phyloP scores from a whole-genome alignment of 2,329 filamentous ascomycete species.

The Nigrospora osmanthi region DNA sequence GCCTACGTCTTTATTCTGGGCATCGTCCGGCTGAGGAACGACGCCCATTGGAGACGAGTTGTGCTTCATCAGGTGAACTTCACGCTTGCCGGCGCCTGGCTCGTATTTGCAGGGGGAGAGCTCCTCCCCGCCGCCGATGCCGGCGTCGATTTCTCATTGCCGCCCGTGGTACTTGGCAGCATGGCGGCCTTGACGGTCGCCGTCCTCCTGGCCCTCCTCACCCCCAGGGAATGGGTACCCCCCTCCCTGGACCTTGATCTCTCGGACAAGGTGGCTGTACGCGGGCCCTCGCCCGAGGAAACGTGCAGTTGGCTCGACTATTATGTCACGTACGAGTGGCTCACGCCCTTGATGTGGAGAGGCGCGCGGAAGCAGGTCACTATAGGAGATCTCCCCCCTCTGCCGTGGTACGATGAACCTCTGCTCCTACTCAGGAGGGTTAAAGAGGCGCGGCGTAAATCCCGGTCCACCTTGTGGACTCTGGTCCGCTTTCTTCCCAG shows the following conservation, averaged over 20 bases:
- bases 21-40: conserved; percentile 30
- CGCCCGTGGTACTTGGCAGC: conserved; percentile 23
- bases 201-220: conserved; percentile 30
- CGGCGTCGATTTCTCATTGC: conserved; percentile 19
- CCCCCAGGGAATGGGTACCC: conserved; percentile 43
- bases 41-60: conserved; percentile 35
- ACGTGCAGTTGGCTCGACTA: conserved; percentile 45
- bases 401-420: conserved; percentile 50
- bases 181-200: conserved; percentile 27
- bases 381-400: conserved; percentile 36
- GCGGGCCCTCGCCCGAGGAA: conserved; percentile 40
- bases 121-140: conserved; percentile 36
- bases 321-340: conserved; percentile 43
- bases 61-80: conserved; percentile 42
- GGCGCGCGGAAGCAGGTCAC: conserved; percentile 35
- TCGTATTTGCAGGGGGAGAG: conserved; percentile 26
- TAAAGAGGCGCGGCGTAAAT: conserved; percentile 32
- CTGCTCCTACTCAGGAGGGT: conserved; percentile 35
- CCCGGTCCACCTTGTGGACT: conserved; percentile 36
- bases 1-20: conserved; percentile 36
- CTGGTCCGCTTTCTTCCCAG: conserved; percentile 31
- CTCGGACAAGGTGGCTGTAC: conserved; percentile 24
- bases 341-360: conserved; percentile 40
- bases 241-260: conserved; percentile 30
- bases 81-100: conserved; percentile 26